Evolutionary conservation across 2,329 filamentous ascomycete species (phyloP).

Genomic region (Fusarium metavorans): DNA sequence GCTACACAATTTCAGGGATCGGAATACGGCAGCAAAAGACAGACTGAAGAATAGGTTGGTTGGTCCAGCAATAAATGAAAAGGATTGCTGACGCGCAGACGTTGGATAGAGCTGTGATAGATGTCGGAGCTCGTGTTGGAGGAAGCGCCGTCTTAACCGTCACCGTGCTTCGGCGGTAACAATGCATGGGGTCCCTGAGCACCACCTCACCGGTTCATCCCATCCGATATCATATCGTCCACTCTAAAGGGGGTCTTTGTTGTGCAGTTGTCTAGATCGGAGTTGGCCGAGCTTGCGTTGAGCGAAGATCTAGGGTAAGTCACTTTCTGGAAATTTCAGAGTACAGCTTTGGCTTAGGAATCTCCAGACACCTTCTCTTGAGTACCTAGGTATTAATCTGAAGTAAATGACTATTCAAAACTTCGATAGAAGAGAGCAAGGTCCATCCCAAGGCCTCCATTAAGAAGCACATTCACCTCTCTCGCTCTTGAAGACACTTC

Average conservation of each 20-base stretch:
- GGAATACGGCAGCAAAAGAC: conserved; percentile 4
- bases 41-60: neutral
- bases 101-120: neutral
- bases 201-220: neutral
- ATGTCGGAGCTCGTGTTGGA: neutral
- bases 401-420: neutral
- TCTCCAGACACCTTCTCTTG: neutral
- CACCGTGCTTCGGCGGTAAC: neutral
- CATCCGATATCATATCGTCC: neutral
- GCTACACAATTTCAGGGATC: conserved; percentile 13
- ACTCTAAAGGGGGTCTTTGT: neutral
- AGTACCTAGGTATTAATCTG: neutral
- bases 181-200: neutral
- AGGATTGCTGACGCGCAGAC: neutral
- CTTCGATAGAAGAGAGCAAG: neutral
- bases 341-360: neutral
- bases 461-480: neutral
- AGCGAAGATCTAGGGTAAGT: neutral
- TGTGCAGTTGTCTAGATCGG: neutral
- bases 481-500: neutral
- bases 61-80: neutral
- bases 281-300: neutral
- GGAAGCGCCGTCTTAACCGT: neutral
- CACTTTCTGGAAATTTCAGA: neutral
- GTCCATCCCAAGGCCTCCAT: neutral